Evolutionary conservation across 176 grass and related monocot species (phyloP).

Genomic region (Alopecurus myosuroides): DNA sequence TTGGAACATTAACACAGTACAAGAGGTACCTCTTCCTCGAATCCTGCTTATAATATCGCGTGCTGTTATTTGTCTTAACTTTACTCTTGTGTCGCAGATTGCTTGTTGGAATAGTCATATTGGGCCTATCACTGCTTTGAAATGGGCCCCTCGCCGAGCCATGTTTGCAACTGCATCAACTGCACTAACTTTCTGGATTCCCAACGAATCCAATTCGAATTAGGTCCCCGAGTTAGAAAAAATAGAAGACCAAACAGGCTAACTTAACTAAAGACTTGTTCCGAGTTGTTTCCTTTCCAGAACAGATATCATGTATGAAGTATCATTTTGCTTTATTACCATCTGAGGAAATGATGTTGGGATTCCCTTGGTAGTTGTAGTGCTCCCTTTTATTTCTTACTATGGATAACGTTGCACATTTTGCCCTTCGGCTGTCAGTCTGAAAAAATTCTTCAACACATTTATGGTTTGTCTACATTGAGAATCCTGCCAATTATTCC

Average conservation of each 20-base stretch:
- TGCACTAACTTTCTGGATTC: conserved; percentile 91
- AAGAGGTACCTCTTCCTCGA: conserved; percentile 54
- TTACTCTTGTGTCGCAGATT: conserved; percentile 47
- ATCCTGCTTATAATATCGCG: background rate
- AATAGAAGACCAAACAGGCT: background rate
- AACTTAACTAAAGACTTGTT: conserved; percentile 5
- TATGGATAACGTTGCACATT: background rate
- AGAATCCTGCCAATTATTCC: background rate
- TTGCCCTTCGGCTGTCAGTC: too few species aligned
- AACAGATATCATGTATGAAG: conserved; percentile 1
- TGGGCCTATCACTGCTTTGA: conserved; percentile 77
- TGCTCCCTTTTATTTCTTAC: background rate
- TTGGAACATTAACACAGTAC: conserved; percentile 84
- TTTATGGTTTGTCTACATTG: too few species aligned
- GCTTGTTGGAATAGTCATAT: conserved; percentile 93
- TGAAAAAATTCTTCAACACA: too few species aligned
- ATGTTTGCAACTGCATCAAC: conserved; percentile 90
- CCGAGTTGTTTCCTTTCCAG: conserved; percentile 1
- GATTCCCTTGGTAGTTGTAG: background rate
- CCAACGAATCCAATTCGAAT: conserved; percentile 34
- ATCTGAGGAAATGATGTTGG: background rate
- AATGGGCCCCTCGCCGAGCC: conserved; percentile 76
- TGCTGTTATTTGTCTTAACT: background rate
- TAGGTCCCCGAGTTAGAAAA: conserved; percentile 10
- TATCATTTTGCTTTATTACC: conserved; percentile 19